Evolutionary conservation across 345 rosid species (phyloP), one percentile per base, ranked within the genome.

Genomic region (Mangifera indica): DNA sequence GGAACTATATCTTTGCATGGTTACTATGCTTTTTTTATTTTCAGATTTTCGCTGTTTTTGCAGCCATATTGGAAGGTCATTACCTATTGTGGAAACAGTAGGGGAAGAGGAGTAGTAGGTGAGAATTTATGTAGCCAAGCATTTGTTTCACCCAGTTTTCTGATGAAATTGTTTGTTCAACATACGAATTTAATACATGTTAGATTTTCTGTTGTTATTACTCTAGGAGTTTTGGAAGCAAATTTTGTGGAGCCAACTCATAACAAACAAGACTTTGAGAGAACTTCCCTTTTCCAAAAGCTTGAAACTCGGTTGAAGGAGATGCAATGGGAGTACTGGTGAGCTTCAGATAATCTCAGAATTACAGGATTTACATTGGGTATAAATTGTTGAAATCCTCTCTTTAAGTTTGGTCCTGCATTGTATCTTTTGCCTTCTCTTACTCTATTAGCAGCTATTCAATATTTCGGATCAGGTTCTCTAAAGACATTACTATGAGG

Each of bases 51-150:
- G 37, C 21, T 66, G 37, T 68, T 63, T 51, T 76, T 84, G 72
- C 91, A 95, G 99, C 97, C 99, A 66, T 92, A 81, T 84, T 92
- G 97, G 99, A 86, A 72, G 65, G 98, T 92, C 49, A 83, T 92
- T 51, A 85, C 34, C 80, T 72, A 48, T 51, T 4, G 34, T 73
- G 13, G 79, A 24, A 52, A 72, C 77, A 81, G 83, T 72, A 78
- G 81, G 72, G 97, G 99, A 48, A 83, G 96, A 88, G 99, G 99
- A 72, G 88, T 95, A 72, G 98, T 87, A 69, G 99, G 99, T 95
- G 80, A 89, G 96, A 73, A 78, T 78, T 78, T 56, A 71, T 60
- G 12, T 11, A 75, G 69, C 64, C 15, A 56, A 57, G 32, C 72
- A 44, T 57, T 44, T 42, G 14, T 26, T 71, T 21, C 14, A 65